Conservation (phyloP, 1,139 yeast species). For the Protomyces inouyei region DNA sequence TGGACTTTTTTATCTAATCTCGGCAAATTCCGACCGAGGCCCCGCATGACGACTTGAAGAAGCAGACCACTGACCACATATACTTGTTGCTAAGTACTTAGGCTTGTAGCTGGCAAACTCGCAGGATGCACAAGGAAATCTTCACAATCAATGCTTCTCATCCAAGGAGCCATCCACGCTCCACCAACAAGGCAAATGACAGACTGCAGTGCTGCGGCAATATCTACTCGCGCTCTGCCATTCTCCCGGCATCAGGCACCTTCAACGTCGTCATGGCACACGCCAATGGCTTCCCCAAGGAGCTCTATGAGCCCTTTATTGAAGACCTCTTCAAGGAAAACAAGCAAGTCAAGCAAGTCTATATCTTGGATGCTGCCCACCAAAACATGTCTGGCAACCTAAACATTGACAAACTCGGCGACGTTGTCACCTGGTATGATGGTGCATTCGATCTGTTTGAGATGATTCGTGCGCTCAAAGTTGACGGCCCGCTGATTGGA, state of each 20-base stretch:
- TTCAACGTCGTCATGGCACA: conserved; percentile 30
- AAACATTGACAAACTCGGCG: conserved; percentile 32
- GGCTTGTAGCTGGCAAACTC: too few relatives aligned
- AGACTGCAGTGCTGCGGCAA: conserved; percentile 12
- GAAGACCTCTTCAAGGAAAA: neutral
- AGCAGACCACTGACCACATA: too few relatives aligned
- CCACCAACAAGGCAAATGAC: neutral
- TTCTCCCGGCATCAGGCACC: neutral
- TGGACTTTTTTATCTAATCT: too few relatives aligned
- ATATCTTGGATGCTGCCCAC: conserved; percentile 30
- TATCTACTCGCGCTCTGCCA: conserved; percentile 1
- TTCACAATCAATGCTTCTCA: conserved; percentile 8
- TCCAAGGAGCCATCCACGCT: conserved; percentile 7
- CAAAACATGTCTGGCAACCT: conserved; percentile 31
- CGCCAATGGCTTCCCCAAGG: conserved; percentile 33
- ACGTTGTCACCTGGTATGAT: conserved; percentile 27
- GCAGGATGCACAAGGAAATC: neutral
- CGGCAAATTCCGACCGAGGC: too few relatives aligned
- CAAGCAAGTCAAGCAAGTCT: conserved; percentile 20
- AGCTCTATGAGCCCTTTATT: conserved; percentile 32
- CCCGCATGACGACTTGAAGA: too few relatives aligned
- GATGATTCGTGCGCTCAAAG: conserved; percentile 25
- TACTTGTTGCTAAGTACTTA: too few relatives aligned
- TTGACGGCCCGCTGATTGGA: conserved; percentile 29
- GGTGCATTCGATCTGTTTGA: conserved; percentile 26